Base-by-base conservation (phyloP, 208 protist genomes). In the Leptomonas seymouri region DNA sequence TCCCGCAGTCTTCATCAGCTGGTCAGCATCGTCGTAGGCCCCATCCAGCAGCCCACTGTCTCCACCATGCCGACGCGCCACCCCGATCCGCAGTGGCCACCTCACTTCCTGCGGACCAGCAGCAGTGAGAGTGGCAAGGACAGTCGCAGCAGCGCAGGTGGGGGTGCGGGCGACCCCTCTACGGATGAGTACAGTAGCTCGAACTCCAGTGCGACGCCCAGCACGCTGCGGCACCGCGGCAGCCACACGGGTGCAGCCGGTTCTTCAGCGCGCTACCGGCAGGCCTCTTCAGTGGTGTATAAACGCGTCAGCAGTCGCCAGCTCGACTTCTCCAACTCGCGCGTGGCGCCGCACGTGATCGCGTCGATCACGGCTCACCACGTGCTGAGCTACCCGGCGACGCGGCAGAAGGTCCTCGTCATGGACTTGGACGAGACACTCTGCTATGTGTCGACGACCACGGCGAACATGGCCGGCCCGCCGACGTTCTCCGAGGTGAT, bases 351-450 rank as follows among this genome's bases (percentile, higher is more conserved):
- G 44, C 84, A 87, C 46, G 51, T 77, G 1, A 92, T 93, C 44
- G 90, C 87, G 0, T 85, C 80, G 55, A 96, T 96, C 74, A 93
- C 87, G 1, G 76, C 78, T 2, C 85, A 93, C 57, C 90, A 96
- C 76, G 90, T 96, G 3, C 77, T 96, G 30, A 93, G 87, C 23
- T 96, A 96, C 71, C 86, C 84, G 20, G 90, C 87, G 1, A 96
- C 90, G 44, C 86, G 91, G 4, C 86, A 94, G 60, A 96, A 96
- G 67, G 91, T 96, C 28, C 78, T 96, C n/a, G 89, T 94, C 30
- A 80, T 96, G 39, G 91, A 96, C 70, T 80, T 96, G 18, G 91
- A 96, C 56, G 91, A 96, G 60, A 96, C 91, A n/a, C 85, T 96
- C 44, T 93, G 87, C 45, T 84, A 92, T 73, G 89, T 89, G 27